These are phyloP conservation scores for Parmelia sp. DNA, from an alignment of 495 filamentous ascomycete genomes.

Conservation along the genomic window DNA sequence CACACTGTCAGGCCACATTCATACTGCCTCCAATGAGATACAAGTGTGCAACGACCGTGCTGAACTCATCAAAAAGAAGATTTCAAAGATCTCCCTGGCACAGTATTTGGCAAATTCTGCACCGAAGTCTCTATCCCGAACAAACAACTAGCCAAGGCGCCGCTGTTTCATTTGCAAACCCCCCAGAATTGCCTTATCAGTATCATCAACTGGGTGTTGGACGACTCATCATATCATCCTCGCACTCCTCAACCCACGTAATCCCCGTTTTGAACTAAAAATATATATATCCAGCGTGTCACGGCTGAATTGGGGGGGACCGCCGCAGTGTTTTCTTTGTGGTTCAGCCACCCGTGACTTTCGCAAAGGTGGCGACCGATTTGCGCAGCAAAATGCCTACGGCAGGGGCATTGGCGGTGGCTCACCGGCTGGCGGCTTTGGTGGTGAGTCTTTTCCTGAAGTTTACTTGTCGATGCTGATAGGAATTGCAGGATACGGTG, in stretches of 20 bases:
- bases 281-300: constrained; percentile 76
- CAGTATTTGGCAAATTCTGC: constrained; percentile 13
- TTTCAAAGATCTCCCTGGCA: constrained; percentile 15
- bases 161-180: constrained; percentile 7
- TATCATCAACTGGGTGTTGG: constrained; percentile 5
- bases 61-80: constrained; percentile 4
- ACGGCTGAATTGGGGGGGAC: constrained; percentile 90
- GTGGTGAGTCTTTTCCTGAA: constrained; percentile 30
- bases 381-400: constrained; percentile 40
- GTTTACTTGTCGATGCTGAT: neutral
- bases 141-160: constrained; percentile 6
- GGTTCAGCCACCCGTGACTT: constrained; percentile 76
- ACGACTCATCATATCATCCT: constrained; percentile 77
- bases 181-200: constrained; percentile 1
- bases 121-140: constrained; percentile 10
- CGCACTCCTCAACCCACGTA: constrained; percentile 89
- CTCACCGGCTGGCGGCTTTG: constrained; percentile 41
- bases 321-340: too few species aligned
- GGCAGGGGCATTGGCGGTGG: constrained; percentile 48
- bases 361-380: constrained; percentile 63
- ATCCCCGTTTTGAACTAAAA: constrained; percentile 86
- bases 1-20: neutral
- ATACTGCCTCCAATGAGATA: neutral
- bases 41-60: neutral
- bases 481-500: constrained; percentile 6